phyloP scores from a whole-genome alignment of 768 basidiomycete genomes.

The Auricularia cornea region DNA sequence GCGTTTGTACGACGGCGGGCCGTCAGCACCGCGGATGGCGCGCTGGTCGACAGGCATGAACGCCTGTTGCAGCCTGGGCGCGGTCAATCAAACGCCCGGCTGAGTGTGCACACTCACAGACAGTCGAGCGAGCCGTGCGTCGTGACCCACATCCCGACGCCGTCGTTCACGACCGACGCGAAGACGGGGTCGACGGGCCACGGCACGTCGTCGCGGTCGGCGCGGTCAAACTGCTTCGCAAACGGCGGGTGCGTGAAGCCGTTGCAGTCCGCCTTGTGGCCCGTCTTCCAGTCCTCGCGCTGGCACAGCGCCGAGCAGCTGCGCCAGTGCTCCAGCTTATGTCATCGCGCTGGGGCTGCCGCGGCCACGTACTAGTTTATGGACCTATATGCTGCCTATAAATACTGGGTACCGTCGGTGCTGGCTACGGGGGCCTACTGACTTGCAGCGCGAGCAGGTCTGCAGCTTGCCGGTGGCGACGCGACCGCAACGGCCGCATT shows the following conservation, averaged over 20 bases:
- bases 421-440: not conserved
- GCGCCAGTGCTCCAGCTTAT: not conserved
- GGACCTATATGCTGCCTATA: no score
- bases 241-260: not conserved
- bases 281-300: not conserved
- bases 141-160: not conserved
- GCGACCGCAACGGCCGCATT: no score
- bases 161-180: not conserved
- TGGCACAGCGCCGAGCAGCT: not conserved
- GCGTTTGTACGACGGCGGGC: not conserved
- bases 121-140: not conserved
- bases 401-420: no score
- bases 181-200: not conserved
- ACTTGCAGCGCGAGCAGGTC: no score
- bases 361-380: no score
- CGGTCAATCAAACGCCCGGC: not conserved
- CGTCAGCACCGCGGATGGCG: not conserved
- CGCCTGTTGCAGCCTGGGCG: not conserved
- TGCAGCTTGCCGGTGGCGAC: no score
- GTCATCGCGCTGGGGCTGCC: no score
- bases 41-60: not conserved
- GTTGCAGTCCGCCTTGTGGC: not conserved
- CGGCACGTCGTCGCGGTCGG: not conserved
- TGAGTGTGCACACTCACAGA: not conserved
- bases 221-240: not conserved